Conservation (phyloP, 148 eudicot species). For the Chenopodium berlandieri region DNA sequence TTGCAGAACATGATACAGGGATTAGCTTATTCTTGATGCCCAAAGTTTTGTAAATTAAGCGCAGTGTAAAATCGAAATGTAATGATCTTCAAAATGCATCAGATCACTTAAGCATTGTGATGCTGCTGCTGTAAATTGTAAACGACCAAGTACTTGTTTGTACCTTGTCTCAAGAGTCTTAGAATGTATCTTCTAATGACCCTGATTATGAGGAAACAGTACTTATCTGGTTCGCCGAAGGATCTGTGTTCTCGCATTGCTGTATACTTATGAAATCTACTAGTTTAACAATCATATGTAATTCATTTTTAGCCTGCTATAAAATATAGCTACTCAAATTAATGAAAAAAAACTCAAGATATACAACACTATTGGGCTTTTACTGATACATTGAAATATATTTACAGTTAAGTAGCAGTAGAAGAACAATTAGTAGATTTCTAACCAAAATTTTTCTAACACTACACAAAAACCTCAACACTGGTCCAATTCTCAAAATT, state of each 20-base stretch:
- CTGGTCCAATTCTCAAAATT: too few relatives aligned
- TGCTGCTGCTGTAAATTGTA: neutral
- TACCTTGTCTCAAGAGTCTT: neutral
- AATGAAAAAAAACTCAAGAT: too few relatives aligned
- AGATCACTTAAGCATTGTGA: neutral
- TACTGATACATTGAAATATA: too few relatives aligned
- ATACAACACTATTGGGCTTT: too few relatives aligned
- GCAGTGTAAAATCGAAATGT: neutral
- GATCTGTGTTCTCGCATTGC: neutral
- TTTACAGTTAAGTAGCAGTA: too few relatives aligned
- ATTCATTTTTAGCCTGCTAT: too few relatives aligned
- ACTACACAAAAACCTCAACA: too few relatives aligned
- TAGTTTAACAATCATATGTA: neutral
- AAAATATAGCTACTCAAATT: too few relatives aligned
- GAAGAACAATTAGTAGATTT: too few relatives aligned
- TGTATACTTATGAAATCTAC: neutral
- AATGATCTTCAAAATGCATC: neutral
- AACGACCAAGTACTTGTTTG: neutral
- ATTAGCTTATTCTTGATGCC: neutral
- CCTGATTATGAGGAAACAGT: neutral
- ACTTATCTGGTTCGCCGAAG: neutral
- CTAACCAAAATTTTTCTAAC: too few relatives aligned
- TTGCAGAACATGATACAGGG: neutral
- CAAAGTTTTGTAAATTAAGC: constrained; percentile 2
- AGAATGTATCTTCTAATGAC: neutral